Conservation (phyloP, 2,329 filamentous ascomycete genomes). For the Aspergillus sp. region DNA sequence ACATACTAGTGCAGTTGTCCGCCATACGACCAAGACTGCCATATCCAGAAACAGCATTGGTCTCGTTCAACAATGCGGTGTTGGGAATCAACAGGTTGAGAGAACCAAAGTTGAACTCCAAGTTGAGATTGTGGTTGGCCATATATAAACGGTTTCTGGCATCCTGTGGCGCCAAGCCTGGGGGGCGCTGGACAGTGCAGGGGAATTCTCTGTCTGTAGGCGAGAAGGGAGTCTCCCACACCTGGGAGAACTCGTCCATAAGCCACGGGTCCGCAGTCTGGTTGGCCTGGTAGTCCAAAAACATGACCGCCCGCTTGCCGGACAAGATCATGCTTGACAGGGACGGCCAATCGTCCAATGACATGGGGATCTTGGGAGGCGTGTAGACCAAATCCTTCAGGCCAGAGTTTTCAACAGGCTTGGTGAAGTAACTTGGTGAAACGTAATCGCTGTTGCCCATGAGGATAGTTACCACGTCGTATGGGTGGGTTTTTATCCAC, state of each 20-base stretch:
- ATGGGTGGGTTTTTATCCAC: constrained; percentile 72
- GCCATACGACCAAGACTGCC: constrained; percentile 62
- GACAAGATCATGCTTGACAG: constrained; percentile 67
- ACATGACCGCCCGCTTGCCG: constrained; percentile 67
- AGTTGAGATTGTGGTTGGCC: constrained; percentile 86
- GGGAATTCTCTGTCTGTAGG: constrained; percentile 64
- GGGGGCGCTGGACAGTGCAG: constrained; percentile 71
- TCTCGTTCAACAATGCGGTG: constrained; percentile 60
- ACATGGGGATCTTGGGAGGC: constrained; percentile 65
- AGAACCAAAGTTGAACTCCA: constrained; percentile 62
- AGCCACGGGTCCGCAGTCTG: constrained; percentile 74
- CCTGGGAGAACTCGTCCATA: constrained; percentile 76
- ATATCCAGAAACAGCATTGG: constrained; percentile 59
- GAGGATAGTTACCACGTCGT: constrained; percentile 80
- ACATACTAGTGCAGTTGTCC: constrained; percentile 52
- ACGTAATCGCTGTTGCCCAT: constrained; percentile 78
- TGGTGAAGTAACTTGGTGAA: constrained; percentile 56
- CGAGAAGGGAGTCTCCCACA: constrained; percentile 89
- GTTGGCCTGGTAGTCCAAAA: constrained; percentile 80
- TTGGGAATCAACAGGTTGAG: constrained; percentile 64
- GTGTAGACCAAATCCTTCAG: constrained; percentile 67
- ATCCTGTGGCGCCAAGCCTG: constrained; percentile 50
- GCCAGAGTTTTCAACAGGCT: constrained; percentile 64
- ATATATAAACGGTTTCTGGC: constrained; percentile 64
- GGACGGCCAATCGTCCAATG: constrained; percentile 72